Evolutionary conservation across 192 early-diverging fungal genomes (phyloP).

Genomic region (Endogone sp.): DNA sequence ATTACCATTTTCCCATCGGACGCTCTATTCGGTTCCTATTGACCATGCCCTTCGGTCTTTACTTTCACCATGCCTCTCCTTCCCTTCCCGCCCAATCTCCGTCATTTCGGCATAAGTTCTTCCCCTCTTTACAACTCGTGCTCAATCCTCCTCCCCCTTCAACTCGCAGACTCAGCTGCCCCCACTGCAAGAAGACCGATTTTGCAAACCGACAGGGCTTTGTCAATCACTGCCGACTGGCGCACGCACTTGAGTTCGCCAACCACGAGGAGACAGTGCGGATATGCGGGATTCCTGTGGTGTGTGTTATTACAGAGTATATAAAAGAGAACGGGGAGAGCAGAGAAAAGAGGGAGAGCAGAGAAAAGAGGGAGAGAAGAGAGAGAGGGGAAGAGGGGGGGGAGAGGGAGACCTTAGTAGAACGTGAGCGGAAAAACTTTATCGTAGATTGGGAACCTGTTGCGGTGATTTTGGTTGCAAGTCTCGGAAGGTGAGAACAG

Average conservation of each 20-base stretch:
- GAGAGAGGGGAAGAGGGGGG: background rate
- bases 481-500: too few species aligned
- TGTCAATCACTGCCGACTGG: slow-evolving; percentile 76
- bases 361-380: background rate
- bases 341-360: background rate
- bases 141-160: background rate
- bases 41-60: too few species aligned
- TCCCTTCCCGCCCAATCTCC: too few species aligned
- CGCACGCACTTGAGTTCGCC: slow-evolving; percentile 71
- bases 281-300: slow-evolving; percentile 65
- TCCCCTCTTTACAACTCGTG: slow-evolving; percentile 1
- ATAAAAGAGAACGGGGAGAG: too few species aligned
- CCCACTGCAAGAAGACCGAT: slow-evolving; percentile 67
- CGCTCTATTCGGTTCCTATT: too few species aligned
- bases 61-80: too few species aligned
- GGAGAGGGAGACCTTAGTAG: background rate
- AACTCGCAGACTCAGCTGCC: slow-evolving; percentile 62
- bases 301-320: too few species aligned
- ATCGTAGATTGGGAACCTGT: too few species aligned
- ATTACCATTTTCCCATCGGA: too few species aligned
- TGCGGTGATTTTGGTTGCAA: too few species aligned
- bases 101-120: background rate
- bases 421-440: background rate
- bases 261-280: slow-evolving; percentile 71
- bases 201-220: slow-evolving; percentile 87